Evolutionary conservation across 1,284 basidiomycete genomes (phyloP), one percentile per base, ranked within the genome.

Genomic region (Sparassis latifolia): DNA sequence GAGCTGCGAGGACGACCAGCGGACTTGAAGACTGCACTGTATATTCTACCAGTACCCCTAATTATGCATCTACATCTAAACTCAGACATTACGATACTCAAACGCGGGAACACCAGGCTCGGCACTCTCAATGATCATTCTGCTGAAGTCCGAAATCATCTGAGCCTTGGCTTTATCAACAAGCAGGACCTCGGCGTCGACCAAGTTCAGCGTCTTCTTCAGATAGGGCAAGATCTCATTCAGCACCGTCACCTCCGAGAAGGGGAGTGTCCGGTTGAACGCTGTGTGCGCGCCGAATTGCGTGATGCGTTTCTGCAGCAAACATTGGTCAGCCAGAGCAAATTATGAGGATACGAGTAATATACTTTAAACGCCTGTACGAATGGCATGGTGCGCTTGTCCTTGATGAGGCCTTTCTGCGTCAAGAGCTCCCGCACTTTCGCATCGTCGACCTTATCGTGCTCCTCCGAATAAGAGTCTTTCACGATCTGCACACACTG

Each of bases 331-430:
- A 30, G 44, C 45, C 38, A 52, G 4, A 3, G 37, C 33, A 30
- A 2, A 37, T 2, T 20, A 27, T 9, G 12, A 28, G 7, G 38
- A 48, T 48, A 47, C 6, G 9, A 29, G 28, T 12, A 27, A 28
- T 27, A 9, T 52, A 92, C 91, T 82, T 97, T 97, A 82, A 97
- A 88, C 31, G 77, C 72, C 59, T 96, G 89, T 50, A 94, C 82
- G 73, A 97, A 98, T 33, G 95, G 95, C 95, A 98, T 98, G 42
- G 80, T 80, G 55, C 86, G 84, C 76, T 98, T 98, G 71, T 98
- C 93, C 80, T 97, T 97, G 70, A 93, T 84, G 68, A 97, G 66
- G 10, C 91, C 93, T n/a, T 76, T 79, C 64, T 80, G 76, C 9
- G 77, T 79, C 57, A 98, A 69, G 53, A 82, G 65, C 62, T 84